Base-by-base conservation (phyloP, 352 stramenopile species). In the Lagenidium giganteum region DNA sequence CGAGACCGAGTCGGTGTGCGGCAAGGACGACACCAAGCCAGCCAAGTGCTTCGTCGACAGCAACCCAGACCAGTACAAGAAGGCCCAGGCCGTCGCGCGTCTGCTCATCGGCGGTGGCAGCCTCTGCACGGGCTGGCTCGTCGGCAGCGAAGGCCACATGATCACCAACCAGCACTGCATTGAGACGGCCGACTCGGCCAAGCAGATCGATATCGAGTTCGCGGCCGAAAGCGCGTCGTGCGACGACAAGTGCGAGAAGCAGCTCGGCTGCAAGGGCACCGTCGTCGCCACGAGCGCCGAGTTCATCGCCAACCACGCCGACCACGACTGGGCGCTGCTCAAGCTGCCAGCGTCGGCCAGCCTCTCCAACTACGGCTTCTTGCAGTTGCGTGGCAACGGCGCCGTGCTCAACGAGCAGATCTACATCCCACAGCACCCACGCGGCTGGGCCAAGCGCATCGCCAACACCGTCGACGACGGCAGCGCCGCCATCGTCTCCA, bases 91-190 rank as follows among this genome's bases (percentile, higher is more conserved):
- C 14, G 42, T 69, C 1, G 57, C 57, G 12, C 58, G 58, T 23
- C 57, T 73, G 8, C 43, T 62, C 7, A 67, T 73, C 42, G 23
- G 24, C 39, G 50, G 57, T 22, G 35, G 38, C 14, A 28, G 14
- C 20, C 46, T 68, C 25, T 71, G 57, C 47, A 50, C 40, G 13
- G 39, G 48, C 18, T 49, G 32, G 42, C 48, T 57, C 39, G 27
- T 28, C 7, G 48, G 48, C 28, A 46, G 32, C 16, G 40, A 57
- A 23, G 48, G 48, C 26, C 48, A 57, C 26, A 18, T 57, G 25
- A 46, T 57, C 36, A 66, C 57, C 20, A 66, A 66, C 51, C 16
- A 67, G 23, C 54, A 65, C 49, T 68, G 59, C 40, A 58, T 68
- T 25, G 18, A 29, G 12, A 25, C 22, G 5, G 30, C 40, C 1